Base-by-base conservation (phyloP, 1,284 basidiomycete genomes). In the Ganoderma resinaceum region DNA sequence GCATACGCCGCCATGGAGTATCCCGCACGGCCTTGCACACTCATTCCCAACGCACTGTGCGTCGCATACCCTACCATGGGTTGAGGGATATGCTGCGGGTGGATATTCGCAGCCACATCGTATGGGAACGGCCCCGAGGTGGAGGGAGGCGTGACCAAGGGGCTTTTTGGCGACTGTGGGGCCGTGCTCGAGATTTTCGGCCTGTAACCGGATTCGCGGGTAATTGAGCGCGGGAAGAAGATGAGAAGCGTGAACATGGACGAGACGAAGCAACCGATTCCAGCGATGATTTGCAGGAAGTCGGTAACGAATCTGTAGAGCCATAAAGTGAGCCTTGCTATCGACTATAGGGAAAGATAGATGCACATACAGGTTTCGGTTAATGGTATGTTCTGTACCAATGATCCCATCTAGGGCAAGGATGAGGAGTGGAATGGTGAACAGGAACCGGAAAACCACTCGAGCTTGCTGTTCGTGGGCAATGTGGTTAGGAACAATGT, bases 181-280 rank as follows among this genome's bases (percentile, higher is more conserved):
- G 62, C 40, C 2, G 49, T 26, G n/a, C 77, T 77, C 5, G 76
- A 69, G 9, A 72, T 62, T 46, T 78, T 78, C 5, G 76, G 70
- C 78, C 83, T 80, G 73, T 91, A 90, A 2, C 89, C 89, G 2
- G 84, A 81, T 78, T 92, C 91, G 43, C 81, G 82, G 9, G 85
- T 85, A 63, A 90, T 83, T 2, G 91, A 91, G 43, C 90, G 89
- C 57, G 91, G 91, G 81, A 92, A 93, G 80, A 93, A 93, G 64
- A 93, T 86, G 89, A 93, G 82, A 49, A 93, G 82, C 1, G 91
- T 93, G 58, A 93, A 91, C 35, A 87, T 87, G 31, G 91, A 91
- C 4, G 91, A 93, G 26, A 91, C 83, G 75, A 92, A 89, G 73
- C 89, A 89, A 12, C 92, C 92, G 35, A 93, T 85, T 14, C 84